Evolutionary conservation across 164 flowering plant species (phyloP), one percentile per base, ranked within the genome.

Genomic region (Vitis amurensis): DNA sequence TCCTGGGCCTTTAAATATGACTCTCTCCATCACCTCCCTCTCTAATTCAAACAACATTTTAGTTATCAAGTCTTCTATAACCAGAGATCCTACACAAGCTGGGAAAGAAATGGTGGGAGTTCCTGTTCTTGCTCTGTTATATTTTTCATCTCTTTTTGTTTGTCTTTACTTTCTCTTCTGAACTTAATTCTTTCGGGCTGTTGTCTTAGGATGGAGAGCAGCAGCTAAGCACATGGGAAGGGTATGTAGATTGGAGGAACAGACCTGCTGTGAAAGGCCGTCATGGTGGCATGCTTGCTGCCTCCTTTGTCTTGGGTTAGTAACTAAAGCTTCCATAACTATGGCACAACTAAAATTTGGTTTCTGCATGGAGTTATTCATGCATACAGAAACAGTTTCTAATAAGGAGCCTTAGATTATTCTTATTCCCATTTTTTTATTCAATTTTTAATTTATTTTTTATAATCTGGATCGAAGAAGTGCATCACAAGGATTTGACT

Each of bases 271-370:
- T 79, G 48, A 82, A 77, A 81, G 86, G 87, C 59, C 85, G 74
- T 55, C 95, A 92, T 81, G 97, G 97, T 17, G 97, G 97, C 59
- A 77, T 85, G 80, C 75, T 85, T 53, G 97, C 97, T 50, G 90
- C 97, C 64, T 84, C 85, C 47, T 90, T 89, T 66, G 88, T 88
- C 50, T 70, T 91, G 64, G 89, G 94, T 91, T 2, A 72, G 80
- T 75, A 44, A 37, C 44, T 37, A 37, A 37, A 37, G 44, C 7
- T 6, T 37, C 44, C 44, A 37, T 37, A 37, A 37, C 44, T 6
- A 6, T 37, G 0, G 44, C 44, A 37, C 44, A 37, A 37, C 44
- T 37, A 37, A 37, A 37, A 37, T 37, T 37, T 37, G 44, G 44
- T 37, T 6, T 6, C 44, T 37, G 44, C 44, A 37, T 37, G 44